Conservation (phyloP, 768 basidiomycete species). For the Kwoniella newhampshirensis region DNA sequence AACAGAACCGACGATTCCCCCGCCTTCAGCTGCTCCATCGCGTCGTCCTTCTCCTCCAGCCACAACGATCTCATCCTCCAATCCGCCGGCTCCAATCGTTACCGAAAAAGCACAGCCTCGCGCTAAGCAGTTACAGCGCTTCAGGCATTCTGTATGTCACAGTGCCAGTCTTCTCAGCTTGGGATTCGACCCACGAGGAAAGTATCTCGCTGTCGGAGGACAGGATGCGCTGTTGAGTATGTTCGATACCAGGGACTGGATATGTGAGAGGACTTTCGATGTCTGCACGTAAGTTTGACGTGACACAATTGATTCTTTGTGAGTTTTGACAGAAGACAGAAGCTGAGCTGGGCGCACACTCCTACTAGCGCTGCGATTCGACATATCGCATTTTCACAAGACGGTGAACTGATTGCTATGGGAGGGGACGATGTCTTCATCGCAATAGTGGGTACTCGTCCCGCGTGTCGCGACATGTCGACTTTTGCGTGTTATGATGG, state of each 20-base stretch:
- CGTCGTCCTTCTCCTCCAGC: slow-evolving; percentile 20
- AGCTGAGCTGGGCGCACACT: too few species aligned
- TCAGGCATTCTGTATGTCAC: slow-evolving; percentile 37
- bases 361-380: slow-evolving; percentile 43
- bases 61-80: neutral
- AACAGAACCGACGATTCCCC: too few species aligned
- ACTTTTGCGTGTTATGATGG: too few species aligned
- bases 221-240: slow-evolving; percentile 46
- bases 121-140: slow-evolving; percentile 25
- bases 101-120: slow-evolving; percentile 14
- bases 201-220: slow-evolving; percentile 43
- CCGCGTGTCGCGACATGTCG: neutral
- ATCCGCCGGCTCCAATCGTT: neutral
- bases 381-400: slow-evolving; percentile 41
- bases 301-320: too few species aligned
- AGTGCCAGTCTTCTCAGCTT: slow-evolving; percentile 32
- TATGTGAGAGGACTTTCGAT: slow-evolving; percentile 43
- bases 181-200: slow-evolving; percentile 37
- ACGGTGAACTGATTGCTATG: slow-evolving; percentile 45
- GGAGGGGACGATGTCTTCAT: slow-evolving; percentile 42
- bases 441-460: slow-evolving; percentile 27
- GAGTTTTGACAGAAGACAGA: too few species aligned
- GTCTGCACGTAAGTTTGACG: slow-evolving; percentile 36
- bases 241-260: slow-evolving; percentile 42
- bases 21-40: slow-evolving; percentile 14